phyloP scores from a whole-genome alignment of 106 monocot genomes.

The Triglochin maritima region DNA sequence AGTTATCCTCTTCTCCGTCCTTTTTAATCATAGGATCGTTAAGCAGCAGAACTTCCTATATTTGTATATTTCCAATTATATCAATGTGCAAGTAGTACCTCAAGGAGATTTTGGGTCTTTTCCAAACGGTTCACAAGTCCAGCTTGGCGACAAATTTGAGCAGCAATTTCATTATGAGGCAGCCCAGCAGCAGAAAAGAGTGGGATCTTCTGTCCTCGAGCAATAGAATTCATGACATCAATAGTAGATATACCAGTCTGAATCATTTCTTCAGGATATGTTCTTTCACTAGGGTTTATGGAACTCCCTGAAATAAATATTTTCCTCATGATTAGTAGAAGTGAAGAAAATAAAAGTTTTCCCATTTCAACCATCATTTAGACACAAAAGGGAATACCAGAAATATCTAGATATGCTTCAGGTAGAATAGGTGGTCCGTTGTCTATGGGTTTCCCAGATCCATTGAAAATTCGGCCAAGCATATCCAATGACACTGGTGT shows the following conservation, averaged over 20 bases:
- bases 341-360: neutral
- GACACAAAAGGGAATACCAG: constrained; percentile 31
- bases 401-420: constrained; percentile 94
- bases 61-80: too few relatives aligned
- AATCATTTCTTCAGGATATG: constrained; percentile 99
- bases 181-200: constrained; percentile 96
- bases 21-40: constrained; percentile 7
- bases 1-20: constrained; percentile 93
- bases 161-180: constrained; percentile 97
- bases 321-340: neutral
- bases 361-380: neutral
- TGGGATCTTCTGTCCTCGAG: constrained; percentile 98
- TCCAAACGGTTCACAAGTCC: constrained; percentile 87
- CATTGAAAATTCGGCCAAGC: constrained; percentile 99
- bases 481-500: constrained; percentile 96
- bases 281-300: constrained; percentile 98
- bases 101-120: constrained; percentile 50
- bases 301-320: constrained; percentile 70
- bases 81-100: constrained; percentile 32
- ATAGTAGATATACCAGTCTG: constrained; percentile 99
- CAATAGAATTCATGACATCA: constrained; percentile 99
- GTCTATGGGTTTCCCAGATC: constrained; percentile 98
- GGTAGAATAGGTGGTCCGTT: constrained; percentile 96
- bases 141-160: constrained; percentile 98
- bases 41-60: too few relatives aligned